Base-by-base conservation (phyloP, 192 early-diverging fungal genomes). In the Powellomyces hirtus region DNA sequence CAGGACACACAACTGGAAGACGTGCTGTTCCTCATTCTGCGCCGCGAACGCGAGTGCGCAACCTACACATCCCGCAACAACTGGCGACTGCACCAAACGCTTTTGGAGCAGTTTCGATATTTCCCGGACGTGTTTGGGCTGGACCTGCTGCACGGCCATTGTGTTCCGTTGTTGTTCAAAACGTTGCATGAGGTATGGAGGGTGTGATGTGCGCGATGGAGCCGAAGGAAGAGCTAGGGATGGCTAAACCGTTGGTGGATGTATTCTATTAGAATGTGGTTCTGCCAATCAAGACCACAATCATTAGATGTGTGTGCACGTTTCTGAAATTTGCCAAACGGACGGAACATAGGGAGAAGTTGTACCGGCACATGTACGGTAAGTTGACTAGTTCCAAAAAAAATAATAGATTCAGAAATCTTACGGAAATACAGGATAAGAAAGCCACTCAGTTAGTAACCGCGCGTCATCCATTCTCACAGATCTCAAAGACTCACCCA, bases 81-180 rank as follows among this genome's bases (percentile, higher is more conserved):
- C 26, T 84, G 82, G 82, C 55, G 82, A 45, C 35, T 68, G 14
- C 82, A 81, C 55, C 62, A 71, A 36, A 65, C 40, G 24, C 63
- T 84, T 1, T 37, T 84, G 4, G 46, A 67, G 1, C 70, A 80
- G 55, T 84, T 83, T 68, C 38, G 44, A 30, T 22, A 42, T 30
- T 81, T 84, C 31, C 61, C 78, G 14, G 76, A 81, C 30, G 70
- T 75, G 44, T 78, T 84, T 71, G 80, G 76, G 36, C 58, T 75
- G 50, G 78, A 84, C 26, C 68, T 61, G 35, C 31, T 84, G 16
- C 61, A 62, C 29, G 80, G 76, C n/a, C 77, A 83, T 30, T 79
- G 75, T 53, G 70, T 83, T 0, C 78, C 80, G 27, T 38, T 78
- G 0, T 45, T 84, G 18, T 71, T 83, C 59, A 84, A 79, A 59